Evolutionary conservation across 1,284 basidiomycete species (phyloP), one percentile per base, ranked within the genome.

Genomic region (Ceratobasidium sp.): DNA sequence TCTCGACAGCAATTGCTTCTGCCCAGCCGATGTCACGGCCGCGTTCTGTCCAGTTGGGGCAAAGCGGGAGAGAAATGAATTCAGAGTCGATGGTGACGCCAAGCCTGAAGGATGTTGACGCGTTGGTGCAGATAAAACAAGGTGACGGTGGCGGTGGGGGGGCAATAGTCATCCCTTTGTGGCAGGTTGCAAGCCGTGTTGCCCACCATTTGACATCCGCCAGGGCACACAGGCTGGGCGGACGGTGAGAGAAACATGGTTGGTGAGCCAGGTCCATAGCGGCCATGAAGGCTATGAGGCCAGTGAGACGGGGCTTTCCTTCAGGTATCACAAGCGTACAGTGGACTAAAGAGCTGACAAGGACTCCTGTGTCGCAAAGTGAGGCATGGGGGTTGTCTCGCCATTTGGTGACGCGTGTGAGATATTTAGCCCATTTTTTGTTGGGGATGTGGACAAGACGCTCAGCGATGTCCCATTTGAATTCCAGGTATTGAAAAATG

Each of bases 1-100:
- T 79, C 68, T 86, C 86, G 3, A 85, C 82, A 0, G 85, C 85
- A 4, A 85, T 81, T 75, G 83, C 82, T 38, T 77, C 69, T n/a
- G 78, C 78, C 78, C 78, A 78, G 2, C 78, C 65, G 18, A 78
- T 78, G 27, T 79, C 66, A 1, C 65, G 64, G 12, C 59, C 57
- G 16, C 65, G 4, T 1, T 38, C 20, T 20, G 64, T 77, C 78
- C 78, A 79, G 14, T 35, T 62, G 4, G 3, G 23, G 18, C 16
- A 23, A 1, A 79, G 66, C 1, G 1, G 41, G 62, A 54, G 64
- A 0, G 66, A 62, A 4, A 35, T 27, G 41, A 77, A 79, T 23
- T 62, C 38, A 1, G 57, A 27, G 38, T 41, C 27, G 3, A 59
- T 38, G 14, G 57, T 44, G 20, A 71, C 33, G 7, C 74, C 67